Conservation (phyloP, 2,329 filamentous ascomycete species). For the Alternaria rosae region DNA sequence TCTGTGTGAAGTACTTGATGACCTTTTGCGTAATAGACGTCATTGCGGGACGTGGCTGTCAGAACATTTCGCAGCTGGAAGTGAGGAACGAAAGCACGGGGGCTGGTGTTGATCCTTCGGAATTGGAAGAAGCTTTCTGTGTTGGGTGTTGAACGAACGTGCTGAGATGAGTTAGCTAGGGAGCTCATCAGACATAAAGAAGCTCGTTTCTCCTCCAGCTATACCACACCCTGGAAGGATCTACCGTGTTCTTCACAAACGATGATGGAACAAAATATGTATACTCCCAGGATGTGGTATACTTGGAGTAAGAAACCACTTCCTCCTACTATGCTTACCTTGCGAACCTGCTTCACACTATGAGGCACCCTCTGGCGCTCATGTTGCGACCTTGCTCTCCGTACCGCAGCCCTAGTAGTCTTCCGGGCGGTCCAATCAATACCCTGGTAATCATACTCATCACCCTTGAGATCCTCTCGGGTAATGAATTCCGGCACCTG, state of each 20-base stretch:
- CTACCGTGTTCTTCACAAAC: neutral
- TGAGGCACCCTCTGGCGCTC: slow-evolving; percentile 31
- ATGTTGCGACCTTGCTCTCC: slow-evolving; percentile 32
- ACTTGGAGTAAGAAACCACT: neutral
- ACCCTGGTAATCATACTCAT: slow-evolving; percentile 48
- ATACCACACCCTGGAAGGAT: neutral
- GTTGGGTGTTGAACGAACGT: slow-evolving; percentile 40
- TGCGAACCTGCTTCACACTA: slow-evolving; percentile 24
- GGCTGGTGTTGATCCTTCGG: slow-evolving; percentile 57
- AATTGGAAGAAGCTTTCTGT: slow-evolving; percentile 59
- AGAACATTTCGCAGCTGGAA: slow-evolving; percentile 68
- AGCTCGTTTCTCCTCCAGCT: neutral
- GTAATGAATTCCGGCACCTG: slow-evolving; percentile 38
- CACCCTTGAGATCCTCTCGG: slow-evolving; percentile 43
- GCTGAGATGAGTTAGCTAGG: slow-evolving; percentile 22
- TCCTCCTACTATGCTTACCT: slow-evolving; percentile 20
- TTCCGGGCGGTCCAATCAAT: slow-evolving; percentile 48
- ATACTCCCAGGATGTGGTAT: neutral
- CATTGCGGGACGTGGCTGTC: slow-evolving; percentile 61
- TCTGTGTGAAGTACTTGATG: slow-evolving; percentile 60
- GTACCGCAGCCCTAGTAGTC: slow-evolving; percentile 34
- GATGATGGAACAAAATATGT: too few species aligned
- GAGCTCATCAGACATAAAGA: neutral
- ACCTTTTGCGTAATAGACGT: slow-evolving; percentile 61
- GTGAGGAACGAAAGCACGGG: slow-evolving; percentile 62